phyloP scores from a whole-genome alignment of 768 basidiomycete species.

The Sporobolomyces roseus region DNA sequence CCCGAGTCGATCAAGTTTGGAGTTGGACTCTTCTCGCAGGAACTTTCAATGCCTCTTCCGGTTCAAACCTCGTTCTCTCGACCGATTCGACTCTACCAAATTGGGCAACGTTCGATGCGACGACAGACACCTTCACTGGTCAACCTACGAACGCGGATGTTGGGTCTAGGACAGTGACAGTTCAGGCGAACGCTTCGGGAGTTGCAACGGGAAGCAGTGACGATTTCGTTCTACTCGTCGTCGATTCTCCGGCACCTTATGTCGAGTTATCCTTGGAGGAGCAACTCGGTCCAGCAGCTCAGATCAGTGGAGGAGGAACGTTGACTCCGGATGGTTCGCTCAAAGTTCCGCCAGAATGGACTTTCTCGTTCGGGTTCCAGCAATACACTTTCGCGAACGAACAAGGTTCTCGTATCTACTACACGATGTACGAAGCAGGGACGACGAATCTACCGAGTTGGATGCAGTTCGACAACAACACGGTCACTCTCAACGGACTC shows the following conservation, averaged over 20 bases:
- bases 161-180: slow-evolving; percentile 60
- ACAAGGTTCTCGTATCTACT: slow-evolving; percentile 55
- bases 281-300: slow-evolving; percentile 50
- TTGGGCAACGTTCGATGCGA: slow-evolving; percentile 73
- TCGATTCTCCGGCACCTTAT: slow-evolving; percentile 58
- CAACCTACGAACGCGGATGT: slow-evolving; percentile 63
- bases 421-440: slow-evolving; percentile 62
- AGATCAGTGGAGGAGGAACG: slow-evolving; percentile 38
- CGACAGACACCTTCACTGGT: slow-evolving; percentile 63
- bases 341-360: slow-evolving; percentile 75
- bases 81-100: slow-evolving; percentile 58
- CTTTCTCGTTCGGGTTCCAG: slow-evolving; percentile 81
- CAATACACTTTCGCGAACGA: slow-evolving; percentile 59
- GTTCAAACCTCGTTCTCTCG: slow-evolving; percentile 48
- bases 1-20: slow-evolving; percentile 63
- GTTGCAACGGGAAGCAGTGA: slow-evolving; percentile 57
- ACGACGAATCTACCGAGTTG: slow-evolving; percentile 71
- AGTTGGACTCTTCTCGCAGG: slow-evolving; percentile 64
- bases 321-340: slow-evolving; percentile 51
- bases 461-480: slow-evolving; percentile 65
- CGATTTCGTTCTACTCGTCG: slow-evolving; percentile 51
- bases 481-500: slow-evolving; percentile 73
- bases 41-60: slow-evolving; percentile 57
- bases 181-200: slow-evolving; percentile 56
- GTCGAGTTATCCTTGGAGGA: slow-evolving; percentile 41